These are phyloP conservation scores for Talaromyces atroroseus DNA, from an alignment of 2,329 filamentous ascomycete species.

Conservation along the genomic window DNA sequence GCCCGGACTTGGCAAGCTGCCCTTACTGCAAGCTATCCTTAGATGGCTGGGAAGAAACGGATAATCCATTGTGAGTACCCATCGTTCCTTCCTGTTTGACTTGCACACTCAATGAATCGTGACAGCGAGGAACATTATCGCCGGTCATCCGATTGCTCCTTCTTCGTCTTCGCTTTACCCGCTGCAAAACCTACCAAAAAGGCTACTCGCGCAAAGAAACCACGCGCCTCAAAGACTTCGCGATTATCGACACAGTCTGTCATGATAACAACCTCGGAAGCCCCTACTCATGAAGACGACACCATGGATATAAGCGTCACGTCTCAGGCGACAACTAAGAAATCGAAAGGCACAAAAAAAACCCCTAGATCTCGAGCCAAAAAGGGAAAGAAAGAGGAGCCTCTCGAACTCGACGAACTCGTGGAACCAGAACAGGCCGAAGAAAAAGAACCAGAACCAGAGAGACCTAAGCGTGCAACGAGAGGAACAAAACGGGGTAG, in stretches of 20 bases:
- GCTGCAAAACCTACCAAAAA: constrained; percentile 56
- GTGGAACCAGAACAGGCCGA: constrained; percentile 27
- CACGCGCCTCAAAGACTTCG: constrained; percentile 62
- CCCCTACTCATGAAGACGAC: constrained; percentile 43
- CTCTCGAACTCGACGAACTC: constrained; percentile 40
- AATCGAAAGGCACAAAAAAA: constrained; percentile 52
- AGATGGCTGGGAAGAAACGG: constrained; percentile 89
- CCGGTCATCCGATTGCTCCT: constrained; percentile 72
- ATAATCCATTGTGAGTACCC: constrained; percentile 70
- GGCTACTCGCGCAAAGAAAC: constrained; percentile 51
- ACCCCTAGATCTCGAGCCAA: constrained; percentile 29
- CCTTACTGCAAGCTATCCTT: constrained; percentile 84
- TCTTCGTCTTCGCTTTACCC: constrained; percentile 63
- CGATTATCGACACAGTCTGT: constrained; percentile 53
- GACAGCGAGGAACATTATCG: constrained; percentile 76
- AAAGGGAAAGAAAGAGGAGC: constrained; percentile 35
- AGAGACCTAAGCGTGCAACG: constrained; percentile 31
- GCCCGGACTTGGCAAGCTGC: constrained; percentile 85
- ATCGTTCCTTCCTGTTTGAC: constrained; percentile 19
- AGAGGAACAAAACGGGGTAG: constrained; percentile 60
- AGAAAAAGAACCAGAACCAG: constrained; percentile 23
- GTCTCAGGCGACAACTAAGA: constrained; percentile 42
- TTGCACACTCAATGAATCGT: constrained; percentile 14
- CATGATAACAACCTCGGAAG: constrained; percentile 41
- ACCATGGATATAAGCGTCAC: constrained; percentile 55